Conservation (phyloP, 305 asterid species). For the Fraxinus greggii region DNA sequence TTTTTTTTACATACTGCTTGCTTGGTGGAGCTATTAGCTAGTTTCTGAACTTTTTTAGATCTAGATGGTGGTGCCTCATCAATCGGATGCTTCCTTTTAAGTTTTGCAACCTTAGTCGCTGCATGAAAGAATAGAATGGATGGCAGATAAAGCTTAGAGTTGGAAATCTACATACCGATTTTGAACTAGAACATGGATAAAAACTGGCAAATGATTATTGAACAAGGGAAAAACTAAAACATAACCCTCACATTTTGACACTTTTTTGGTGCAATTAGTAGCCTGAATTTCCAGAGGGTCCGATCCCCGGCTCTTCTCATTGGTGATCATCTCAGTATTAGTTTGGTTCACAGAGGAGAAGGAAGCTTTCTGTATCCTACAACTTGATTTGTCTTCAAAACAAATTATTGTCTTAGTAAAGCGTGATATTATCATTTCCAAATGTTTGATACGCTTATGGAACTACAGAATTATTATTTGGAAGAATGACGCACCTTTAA, state of each 20-base stretch:
- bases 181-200: slow-evolving; percentile 20
- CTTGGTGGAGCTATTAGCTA: slow-evolving; percentile 40
- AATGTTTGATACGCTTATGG: slow-evolving; percentile 15
- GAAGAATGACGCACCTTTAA: slow-evolving; percentile 50
- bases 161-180: slow-evolving; percentile 15
- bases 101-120: slow-evolving; percentile 52
- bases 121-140: slow-evolving; percentile 33
- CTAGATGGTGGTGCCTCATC: slow-evolving; percentile 46
- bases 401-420: slow-evolving; percentile 30
- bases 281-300: slow-evolving; percentile 33
- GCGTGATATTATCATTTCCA: slow-evolving; percentile 5
- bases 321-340: slow-evolving; percentile 35
- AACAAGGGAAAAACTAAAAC: not conserved
- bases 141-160: slow-evolving; percentile 19
- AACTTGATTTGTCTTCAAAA: slow-evolving; percentile 39
- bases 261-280: slow-evolving; percentile 31
- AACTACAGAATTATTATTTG: slow-evolving; percentile 16
- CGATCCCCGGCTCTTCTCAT: slow-evolving; percentile 31
- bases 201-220: slow-evolving; percentile 8
- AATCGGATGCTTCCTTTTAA: slow-evolving; percentile 49
- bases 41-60: slow-evolving; percentile 53
- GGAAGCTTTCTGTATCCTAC: slow-evolving; percentile 27
- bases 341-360: slow-evolving; percentile 20
- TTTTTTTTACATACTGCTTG: slow-evolving; percentile 42
- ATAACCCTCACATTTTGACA: slow-evolving; percentile 54